Base-by-base conservation (phyloP, 1,139 yeast genomes). In the Meyerozyma guilliermondii region DNA sequence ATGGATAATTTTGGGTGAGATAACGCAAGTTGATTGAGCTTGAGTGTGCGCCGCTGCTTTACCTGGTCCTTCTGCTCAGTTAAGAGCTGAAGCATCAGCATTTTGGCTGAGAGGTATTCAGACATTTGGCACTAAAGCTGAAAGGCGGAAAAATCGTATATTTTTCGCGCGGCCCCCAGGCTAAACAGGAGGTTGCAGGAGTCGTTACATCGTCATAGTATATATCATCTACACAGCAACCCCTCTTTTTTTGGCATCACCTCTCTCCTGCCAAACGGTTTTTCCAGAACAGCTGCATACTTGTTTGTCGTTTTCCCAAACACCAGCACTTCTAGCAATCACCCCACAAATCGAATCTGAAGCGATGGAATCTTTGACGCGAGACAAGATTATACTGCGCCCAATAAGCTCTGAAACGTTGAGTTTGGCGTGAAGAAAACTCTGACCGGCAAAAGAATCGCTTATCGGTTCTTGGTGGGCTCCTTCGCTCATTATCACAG, bases 231-330 rank as follows among this genome's bases (percentile, higher is more conserved):
- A 58, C 24, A 50, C 54, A 8, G 54, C 46, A 6, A 80, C 63
- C 6, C 89, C 89, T 50, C 74, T 76, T 9, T 60, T 53, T 34
- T 74, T 60, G 4, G 95, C 95, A 55, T 87, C 96, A 39, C 69
- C 65, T 45, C 97, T 74, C 60, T 92, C 98, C 60, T 92, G 89
- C 98, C 98, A 92, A 23, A 91, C 81, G 1, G 96, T 87, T 69
- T 89, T 88, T 9, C 98, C 98, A 23, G 94, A 81, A 60, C 98
- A 92, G 36, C 94, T 83, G 63, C 98, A 92, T 1, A 92, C 95
- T 50, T 83, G 81, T 63, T 92, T 92, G 55, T 85, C 87, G 63
- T 92, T 92, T 58, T 92, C 96, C 98, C 98, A 92, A 14, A 82
- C 86, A 10, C 98, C 98, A 1, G 98, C 98, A 54, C 95, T 85